phyloP scores from a whole-genome alignment of 1,284 basidiomycete genomes.

The Blastosporella zonata region DNA sequence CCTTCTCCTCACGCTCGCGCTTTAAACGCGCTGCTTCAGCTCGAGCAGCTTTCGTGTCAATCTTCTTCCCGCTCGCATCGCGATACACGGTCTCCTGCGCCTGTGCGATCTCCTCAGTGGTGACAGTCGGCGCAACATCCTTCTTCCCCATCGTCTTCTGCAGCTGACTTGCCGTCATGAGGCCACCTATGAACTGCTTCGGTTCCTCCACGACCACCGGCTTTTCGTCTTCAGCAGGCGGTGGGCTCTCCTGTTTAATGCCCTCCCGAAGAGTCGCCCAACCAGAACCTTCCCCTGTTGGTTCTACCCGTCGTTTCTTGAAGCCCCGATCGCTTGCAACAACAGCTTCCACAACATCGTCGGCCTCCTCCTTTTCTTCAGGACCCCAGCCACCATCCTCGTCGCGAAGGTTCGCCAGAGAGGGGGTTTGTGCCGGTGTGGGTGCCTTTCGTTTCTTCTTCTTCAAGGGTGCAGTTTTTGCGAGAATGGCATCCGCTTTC shows the following conservation, averaged over 20 bases:
- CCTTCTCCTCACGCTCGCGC: conserved; percentile 77
- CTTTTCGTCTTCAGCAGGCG: conserved; percentile 64
- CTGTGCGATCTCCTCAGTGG: conserved; percentile 55
- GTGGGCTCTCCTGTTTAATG: conserved; percentile 46
- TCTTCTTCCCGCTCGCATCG: conserved; percentile 83
- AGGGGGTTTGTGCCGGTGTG: conserved; percentile 28
- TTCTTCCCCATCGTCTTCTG: conserved; percentile 53
- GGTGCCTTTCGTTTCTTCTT: conserved; percentile 73
- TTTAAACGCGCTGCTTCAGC: conserved; percentile 81
- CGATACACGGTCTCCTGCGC: conserved; percentile 94
- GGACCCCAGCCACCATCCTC: conserved; percentile 69
- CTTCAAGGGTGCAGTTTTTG: conserved; percentile 56
- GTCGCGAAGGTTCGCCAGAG: conserved; percentile 51
- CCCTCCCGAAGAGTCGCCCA: conserved; percentile 58
- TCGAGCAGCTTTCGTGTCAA: conserved; percentile 82
- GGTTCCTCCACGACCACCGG: conserved; percentile 55
- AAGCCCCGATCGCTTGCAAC: conserved; percentile 69
- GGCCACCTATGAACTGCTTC: conserved; percentile 61
- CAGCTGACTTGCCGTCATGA: conserved; percentile 67
- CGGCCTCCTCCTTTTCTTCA: conserved; percentile 45
- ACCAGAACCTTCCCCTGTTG: conserved; percentile 50
- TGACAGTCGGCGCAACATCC: conserved; percentile 37
- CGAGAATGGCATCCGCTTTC: conserved; percentile 93
- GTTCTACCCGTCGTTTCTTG: conserved; percentile 63
- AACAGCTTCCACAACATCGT: conserved; percentile 57